Evolutionary conservation across 1,284 basidiomycete genomes (phyloP).

Genomic region (Peniophora sp.): DNA sequence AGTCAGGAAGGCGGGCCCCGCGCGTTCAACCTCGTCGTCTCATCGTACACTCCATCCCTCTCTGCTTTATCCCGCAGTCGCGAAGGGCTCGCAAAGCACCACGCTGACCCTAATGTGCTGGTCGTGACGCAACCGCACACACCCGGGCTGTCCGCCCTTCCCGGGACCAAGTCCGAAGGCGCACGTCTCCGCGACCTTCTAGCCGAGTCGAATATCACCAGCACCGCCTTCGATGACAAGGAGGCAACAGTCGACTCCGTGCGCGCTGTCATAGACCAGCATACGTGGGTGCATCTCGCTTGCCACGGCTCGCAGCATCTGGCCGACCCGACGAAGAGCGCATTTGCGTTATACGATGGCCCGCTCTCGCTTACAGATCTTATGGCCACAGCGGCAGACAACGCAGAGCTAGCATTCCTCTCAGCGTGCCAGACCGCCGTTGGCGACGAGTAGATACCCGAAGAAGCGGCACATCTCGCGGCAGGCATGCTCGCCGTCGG

Average conservation of each 20-base stretch:
- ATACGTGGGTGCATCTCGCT: neutral
- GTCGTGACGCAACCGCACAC: neutral
- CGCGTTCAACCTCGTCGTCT: slow-evolving; percentile 11
- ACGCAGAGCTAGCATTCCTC: neutral
- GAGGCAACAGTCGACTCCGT: slow-evolving; percentile 1
- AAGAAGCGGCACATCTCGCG: slow-evolving; percentile 16
- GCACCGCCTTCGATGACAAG: slow-evolving; percentile 5
- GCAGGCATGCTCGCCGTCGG: slow-evolving; percentile 17
- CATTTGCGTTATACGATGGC: neutral
- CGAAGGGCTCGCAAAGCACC: neutral
- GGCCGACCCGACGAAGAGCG: neutral
- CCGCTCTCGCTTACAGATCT: neutral
- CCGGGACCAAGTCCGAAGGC: neutral
- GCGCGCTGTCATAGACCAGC: neutral
- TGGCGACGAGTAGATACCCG: slow-evolving; percentile 5
- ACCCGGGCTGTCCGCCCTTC: neutral
- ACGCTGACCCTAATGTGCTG: neutral
- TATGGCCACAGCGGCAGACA: neutral
- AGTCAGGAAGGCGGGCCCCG: neutral
- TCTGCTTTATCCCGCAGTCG: neutral
- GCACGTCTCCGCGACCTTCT: neutral
- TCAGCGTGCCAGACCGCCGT: neutral
- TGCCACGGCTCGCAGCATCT: neutral
- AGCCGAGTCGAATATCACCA: neutral
- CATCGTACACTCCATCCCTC: slow-evolving; percentile 17